A percentile compares a stretch with the other conserved stretches of the same genome.
Conservation (phyloP, 108 stramenopile genomes). For the Skeletonema menzelii region DNA sequence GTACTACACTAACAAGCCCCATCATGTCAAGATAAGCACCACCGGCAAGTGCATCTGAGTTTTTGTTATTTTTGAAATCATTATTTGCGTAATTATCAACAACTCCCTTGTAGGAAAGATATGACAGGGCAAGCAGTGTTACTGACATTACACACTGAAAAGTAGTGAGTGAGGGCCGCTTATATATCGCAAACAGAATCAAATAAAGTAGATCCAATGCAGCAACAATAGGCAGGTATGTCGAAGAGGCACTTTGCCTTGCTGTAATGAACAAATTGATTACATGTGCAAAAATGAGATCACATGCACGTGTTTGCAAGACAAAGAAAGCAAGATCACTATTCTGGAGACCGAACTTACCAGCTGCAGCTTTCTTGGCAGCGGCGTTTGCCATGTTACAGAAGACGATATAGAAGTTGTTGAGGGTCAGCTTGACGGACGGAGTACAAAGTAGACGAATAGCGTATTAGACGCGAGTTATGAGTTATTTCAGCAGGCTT, state of each 20-base stretch:
- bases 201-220: constrained; percentile 48
- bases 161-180: constrained; percentile 11
- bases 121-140: constrained; percentile 34
- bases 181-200: constrained; percentile 29
- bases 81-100: constrained; percentile 46
- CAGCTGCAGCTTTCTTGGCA: constrained; percentile 64
- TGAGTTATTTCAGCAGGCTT: too few relatives aligned
- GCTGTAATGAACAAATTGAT: constrained; percentile 18
- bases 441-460: too few relatives aligned
- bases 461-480: too few relatives aligned
- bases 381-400: constrained; percentile 64
- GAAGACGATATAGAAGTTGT: neutral
- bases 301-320: neutral
- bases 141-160: constrained; percentile 27
- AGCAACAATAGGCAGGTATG: constrained; percentile 53
- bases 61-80: constrained; percentile 17
- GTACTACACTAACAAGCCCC: constrained; percentile 49
- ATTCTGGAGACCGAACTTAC: constrained; percentile 15
- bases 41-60: constrained; percentile 46
- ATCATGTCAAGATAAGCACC: constrained; percentile 61
- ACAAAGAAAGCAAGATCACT: neutral
- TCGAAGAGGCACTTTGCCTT: constrained; percentile 39
- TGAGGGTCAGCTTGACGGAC: too few relatives aligned
- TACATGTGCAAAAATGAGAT: constrained; percentile 1
- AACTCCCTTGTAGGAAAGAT: constrained; percentile 52